Conservation (phyloP, 495 filamentous ascomycete species). For the Pyrenopolyporus hunteri region DNA sequence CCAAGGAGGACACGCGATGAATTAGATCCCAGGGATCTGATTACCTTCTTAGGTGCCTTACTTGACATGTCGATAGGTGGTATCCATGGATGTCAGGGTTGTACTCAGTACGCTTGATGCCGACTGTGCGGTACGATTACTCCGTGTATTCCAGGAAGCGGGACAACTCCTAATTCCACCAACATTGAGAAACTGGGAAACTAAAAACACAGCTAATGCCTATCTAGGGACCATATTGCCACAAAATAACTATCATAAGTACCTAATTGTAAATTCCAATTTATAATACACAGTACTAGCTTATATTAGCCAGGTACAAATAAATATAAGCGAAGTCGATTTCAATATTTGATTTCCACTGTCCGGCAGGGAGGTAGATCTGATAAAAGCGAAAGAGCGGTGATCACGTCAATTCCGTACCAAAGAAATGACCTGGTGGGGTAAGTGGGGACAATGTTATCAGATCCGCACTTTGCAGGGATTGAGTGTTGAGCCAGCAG, state of each 20-base stretch:
- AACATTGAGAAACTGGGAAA: too few species aligned
- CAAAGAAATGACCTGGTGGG: conserved; percentile 10
- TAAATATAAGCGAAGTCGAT: background rate
- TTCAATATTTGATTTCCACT: conserved; percentile 18
- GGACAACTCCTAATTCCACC: too few species aligned
- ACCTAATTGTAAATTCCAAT: too few species aligned
- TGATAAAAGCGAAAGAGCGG: conserved; percentile 32
- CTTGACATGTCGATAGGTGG: background rate
- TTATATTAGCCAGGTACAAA: background rate
- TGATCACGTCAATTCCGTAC: conserved; percentile 26
- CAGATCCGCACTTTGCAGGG: conserved; percentile 41
- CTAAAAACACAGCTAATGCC: too few species aligned
- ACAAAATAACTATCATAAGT: too few species aligned
- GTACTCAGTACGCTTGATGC: too few species aligned
- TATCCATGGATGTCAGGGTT: too few species aligned
- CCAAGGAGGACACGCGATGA: conserved; percentile 22
- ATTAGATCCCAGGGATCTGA: background rate
- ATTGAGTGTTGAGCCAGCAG: conserved; percentile 1
- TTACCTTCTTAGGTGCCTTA: background rate
- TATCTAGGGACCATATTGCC: too few species aligned
- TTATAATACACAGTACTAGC: too few species aligned
- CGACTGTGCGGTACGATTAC: too few species aligned
- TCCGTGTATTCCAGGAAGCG: too few species aligned
- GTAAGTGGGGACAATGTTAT: conserved; percentile 35
- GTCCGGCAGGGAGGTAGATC: too few species aligned